Conservation (phyloP, 345 rosid species). For the Brassica carinata region DNA sequence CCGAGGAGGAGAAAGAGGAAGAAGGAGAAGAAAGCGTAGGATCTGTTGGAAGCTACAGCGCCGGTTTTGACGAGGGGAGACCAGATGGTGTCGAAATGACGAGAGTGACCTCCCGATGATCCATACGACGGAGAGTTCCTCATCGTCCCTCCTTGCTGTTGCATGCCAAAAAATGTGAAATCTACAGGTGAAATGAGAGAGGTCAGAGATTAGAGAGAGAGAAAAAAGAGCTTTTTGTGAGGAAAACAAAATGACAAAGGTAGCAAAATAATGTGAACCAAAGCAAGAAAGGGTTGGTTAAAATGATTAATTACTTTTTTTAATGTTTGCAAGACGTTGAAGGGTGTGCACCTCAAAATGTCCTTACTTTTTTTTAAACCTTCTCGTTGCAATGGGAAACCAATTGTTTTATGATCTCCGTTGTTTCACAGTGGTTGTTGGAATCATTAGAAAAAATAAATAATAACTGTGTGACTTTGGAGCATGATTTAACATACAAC, state of each 20-base stretch:
- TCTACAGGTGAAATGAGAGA: neutral
- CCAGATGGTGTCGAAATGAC: conserved; percentile 46
- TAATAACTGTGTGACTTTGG: neutral
- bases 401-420: neutral
- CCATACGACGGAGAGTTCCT: conserved; percentile 28
- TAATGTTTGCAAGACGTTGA: conserved; percentile 17
- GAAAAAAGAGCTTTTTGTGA: neutral
- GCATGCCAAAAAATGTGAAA: conserved; percentile 22
- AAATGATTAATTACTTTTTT: neutral
- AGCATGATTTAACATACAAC: neutral
- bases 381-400: conserved; percentile 6
- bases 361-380: neutral
- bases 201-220: neutral
- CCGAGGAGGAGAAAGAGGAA: conserved; percentile 62
- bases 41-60: conserved; percentile 41
- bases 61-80: conserved; percentile 48
- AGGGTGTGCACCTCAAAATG: neutral
- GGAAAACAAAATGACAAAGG: conserved; percentile 21
- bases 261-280: conserved; percentile 34
- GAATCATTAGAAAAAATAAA: no score
- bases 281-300: conserved; percentile 8
- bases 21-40: conserved; percentile 47
- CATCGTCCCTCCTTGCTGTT: conserved; percentile 30
- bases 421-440: neutral
- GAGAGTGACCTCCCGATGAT: conserved; percentile 39